These are phyloP conservation scores for Phyllachora maydis DNA, from an alignment of 2,329 filamentous ascomycete genomes.

Conservation along the genomic window DNA sequence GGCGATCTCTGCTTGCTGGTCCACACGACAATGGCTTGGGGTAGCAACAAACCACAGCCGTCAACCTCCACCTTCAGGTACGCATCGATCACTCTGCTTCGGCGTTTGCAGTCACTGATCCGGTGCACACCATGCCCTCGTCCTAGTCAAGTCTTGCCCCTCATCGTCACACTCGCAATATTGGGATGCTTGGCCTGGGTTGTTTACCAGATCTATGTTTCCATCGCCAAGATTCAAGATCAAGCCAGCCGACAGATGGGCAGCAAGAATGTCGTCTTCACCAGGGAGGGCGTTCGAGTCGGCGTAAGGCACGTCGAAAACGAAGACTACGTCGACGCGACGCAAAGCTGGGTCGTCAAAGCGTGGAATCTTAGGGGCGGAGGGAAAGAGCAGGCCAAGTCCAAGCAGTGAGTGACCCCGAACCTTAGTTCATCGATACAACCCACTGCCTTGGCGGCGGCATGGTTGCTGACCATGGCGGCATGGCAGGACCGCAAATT, in stretches of 20 bases:
- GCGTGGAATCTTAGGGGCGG: conserved; percentile 36
- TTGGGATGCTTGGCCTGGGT: conserved; percentile 39
- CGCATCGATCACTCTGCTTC: no score
- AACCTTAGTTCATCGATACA: neutral
- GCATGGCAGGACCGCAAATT: no score
- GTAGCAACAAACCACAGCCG: conserved; percentile 1
- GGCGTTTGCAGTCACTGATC: no score
- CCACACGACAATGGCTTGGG: conserved; percentile 1
- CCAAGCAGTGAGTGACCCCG: conserved; percentile 7
- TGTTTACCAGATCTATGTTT: conserved; percentile 52
- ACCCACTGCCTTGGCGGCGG: no score
- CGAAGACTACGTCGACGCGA: conserved; percentile 54
- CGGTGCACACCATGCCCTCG: neutral
- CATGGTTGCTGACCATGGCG: no score
- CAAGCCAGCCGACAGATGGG: conserved; percentile 50
- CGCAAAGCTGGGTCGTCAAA: conserved; percentile 47
- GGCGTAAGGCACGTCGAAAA: conserved; percentile 46
- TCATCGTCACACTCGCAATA: conserved; percentile 40
- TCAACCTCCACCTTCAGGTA: conserved; percentile 2
- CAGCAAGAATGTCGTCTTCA: conserved; percentile 55
- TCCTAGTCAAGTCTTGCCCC: conserved; percentile 40
- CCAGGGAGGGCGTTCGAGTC: conserved; percentile 53
- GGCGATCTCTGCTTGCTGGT: no score
- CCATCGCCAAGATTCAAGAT: conserved; percentile 42
- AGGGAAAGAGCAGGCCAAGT: conserved; percentile 9